Evolutionary conservation across 306 rosid species (phyloP).

Genomic region (Hippophae rhamnoides): DNA sequence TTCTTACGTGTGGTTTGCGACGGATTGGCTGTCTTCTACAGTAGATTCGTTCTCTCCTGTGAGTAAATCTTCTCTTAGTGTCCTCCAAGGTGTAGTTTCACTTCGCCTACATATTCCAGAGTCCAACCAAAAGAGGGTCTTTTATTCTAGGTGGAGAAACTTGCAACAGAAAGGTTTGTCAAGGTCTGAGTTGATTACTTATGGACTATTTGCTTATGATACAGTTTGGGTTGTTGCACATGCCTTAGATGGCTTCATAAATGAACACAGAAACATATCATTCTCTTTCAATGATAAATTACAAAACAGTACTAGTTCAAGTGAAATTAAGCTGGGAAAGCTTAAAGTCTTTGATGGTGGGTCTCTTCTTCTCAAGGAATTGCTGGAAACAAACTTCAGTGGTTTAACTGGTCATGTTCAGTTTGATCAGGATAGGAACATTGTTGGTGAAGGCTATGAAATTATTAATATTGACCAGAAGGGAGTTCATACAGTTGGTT

Average conservation of each 20-base stretch:
- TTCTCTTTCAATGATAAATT: conserved; percentile 34
- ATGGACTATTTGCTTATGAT: conserved; percentile 77
- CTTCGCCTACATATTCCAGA: conserved; percentile 65
- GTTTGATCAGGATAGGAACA: conserved; percentile 48
- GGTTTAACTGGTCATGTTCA: conserved; percentile 63
- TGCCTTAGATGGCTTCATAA: conserved; percentile 46
- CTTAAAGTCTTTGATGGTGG: conserved; percentile 70
- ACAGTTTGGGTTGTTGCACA: conserved; percentile 70
- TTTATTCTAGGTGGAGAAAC: conserved; percentile 52
- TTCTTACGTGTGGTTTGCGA: conserved; percentile 73
- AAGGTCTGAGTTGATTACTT: conserved; percentile 40
- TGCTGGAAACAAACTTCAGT: conserved; percentile 49
- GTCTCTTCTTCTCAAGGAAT: conserved; percentile 37
- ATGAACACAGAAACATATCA: conserved; percentile 38
- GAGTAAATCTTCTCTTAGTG: conserved; percentile 30
- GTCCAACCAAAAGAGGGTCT: conserved; percentile 39
- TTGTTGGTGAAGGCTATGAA: conserved; percentile 55
- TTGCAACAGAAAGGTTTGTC: conserved; percentile 32
- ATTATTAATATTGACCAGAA: conserved; percentile 53
- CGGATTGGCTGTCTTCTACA: conserved; percentile 82
- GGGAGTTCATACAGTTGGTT: conserved; percentile 46
- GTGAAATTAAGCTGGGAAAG: conserved; percentile 39
- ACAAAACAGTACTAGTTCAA: conserved; percentile 20
- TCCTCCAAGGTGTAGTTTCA: conserved; percentile 72
- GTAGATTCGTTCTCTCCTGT: conserved; percentile 43